Conservation (phyloP, 257 asterid species). For the Fraxinus excelsior region DNA sequence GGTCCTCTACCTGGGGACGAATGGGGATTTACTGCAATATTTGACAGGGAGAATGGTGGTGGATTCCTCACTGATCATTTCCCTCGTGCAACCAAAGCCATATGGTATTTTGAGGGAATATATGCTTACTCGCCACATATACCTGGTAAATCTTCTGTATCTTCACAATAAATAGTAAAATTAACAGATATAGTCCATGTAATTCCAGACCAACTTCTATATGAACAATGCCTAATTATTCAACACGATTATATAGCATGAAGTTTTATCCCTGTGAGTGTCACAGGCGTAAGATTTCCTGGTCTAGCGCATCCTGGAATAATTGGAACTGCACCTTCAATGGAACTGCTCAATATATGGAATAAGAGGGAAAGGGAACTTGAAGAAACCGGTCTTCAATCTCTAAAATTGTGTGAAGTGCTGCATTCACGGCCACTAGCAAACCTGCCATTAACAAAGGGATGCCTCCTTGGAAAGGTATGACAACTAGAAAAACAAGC, state of each 20-base stretch:
- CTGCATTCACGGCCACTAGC: conserved; percentile 85
- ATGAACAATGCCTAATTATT: not conserved
- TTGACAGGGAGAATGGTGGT: conserved; percentile 92
- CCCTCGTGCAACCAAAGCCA: conserved; percentile 84
- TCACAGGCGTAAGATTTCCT: conserved; percentile 85
- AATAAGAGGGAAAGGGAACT: conserved; percentile 75
- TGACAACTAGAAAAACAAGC: not conserved
- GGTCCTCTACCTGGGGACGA: conserved; percentile 96
- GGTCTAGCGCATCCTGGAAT: conserved; percentile 93
- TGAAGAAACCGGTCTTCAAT: conserved; percentile 62
- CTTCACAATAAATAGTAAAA: too few species aligned
- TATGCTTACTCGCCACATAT: conserved; percentile 94
- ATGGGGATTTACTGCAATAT: conserved; percentile 95
- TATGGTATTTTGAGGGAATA: conserved; percentile 95
- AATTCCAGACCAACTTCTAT: not conserved
- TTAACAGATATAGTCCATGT: too few species aligned
- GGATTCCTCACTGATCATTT: conserved; percentile 93
- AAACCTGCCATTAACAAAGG: conserved; percentile 73
- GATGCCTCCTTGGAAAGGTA: conserved; percentile 96
- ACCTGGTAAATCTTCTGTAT: conserved; percentile 82
- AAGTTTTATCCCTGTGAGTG: not conserved
- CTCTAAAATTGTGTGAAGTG: conserved; percentile 77
- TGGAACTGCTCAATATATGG: conserved; percentile 79
- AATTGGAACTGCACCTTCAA: conserved; percentile 92
- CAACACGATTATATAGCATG: not conserved